Evolutionary conservation across 495 filamentous ascomycete species (phyloP).

Genomic region (Amniculicola lignicola): DNA sequence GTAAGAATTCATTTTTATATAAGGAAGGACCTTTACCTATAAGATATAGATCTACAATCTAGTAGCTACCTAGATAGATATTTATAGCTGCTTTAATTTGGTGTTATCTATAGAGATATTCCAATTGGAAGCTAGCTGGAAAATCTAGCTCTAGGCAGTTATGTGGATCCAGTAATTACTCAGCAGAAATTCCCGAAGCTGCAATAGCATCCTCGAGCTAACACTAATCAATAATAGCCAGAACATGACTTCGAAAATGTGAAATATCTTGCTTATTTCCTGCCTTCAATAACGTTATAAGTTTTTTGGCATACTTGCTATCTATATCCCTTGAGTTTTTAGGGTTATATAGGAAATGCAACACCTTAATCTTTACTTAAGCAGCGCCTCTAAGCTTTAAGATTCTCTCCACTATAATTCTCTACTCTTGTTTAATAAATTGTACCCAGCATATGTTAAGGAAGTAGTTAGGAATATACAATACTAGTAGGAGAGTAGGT

Average conservation of each 20-base stretch:
- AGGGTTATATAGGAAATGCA: slow-evolving; percentile 10
- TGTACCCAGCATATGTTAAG: slow-evolving; percentile 1
- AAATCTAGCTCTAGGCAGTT: too few species aligned
- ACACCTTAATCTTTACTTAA: slow-evolving; percentile 13
- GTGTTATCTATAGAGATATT: too few species aligned
- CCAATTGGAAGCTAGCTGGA: too few species aligned
- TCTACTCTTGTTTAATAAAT: slow-evolving; percentile 10
- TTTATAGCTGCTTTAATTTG: too few species aligned
- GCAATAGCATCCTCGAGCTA: slow-evolving; percentile 11
- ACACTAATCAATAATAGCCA: slow-evolving; percentile 10
- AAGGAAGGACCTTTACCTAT: slow-evolving; percentile 4
- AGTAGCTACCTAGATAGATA: too few species aligned
- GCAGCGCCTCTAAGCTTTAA: slow-evolving; percentile 6
- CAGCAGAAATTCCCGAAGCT: too few species aligned
- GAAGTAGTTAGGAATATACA: slow-evolving; percentile 3
- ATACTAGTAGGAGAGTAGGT: too few species aligned
- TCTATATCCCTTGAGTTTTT: too few species aligned
- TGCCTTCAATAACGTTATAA: slow-evolving; percentile 7
- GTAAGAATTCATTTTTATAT: slow-evolving; percentile 11
- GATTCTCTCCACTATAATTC: slow-evolving; percentile 6
- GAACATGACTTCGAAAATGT: slow-evolving; percentile 12
- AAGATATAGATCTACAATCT: too few species aligned
- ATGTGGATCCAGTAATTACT: too few species aligned
- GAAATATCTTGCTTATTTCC: too few species aligned
- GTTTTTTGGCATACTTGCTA: slow-evolving; percentile 8